Evolutionary conservation across 108 stramenopile genomes (phyloP).

Genomic region (Craspedostauros australis): DNA sequence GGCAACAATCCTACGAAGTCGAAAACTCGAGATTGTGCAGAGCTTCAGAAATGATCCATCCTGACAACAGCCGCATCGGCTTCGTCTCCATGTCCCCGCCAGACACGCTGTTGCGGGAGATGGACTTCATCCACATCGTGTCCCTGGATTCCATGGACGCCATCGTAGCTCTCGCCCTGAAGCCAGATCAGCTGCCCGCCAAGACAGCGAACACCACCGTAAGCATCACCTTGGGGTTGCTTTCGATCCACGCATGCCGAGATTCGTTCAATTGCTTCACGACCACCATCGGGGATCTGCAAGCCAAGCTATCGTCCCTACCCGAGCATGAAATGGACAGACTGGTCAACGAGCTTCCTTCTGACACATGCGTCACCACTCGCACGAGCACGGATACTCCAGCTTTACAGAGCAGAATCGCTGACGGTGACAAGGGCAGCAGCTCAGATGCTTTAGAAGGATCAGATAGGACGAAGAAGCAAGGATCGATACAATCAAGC

Average conservation of each 20-base stretch:
- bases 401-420: not conserved
- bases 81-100: slow-evolving; percentile 15
- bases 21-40: slow-evolving; percentile 53
- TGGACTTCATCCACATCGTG: slow-evolving; percentile 56
- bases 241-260: slow-evolving; percentile 54
- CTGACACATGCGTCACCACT: not conserved
- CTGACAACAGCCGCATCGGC: not conserved
- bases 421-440: not conserved
- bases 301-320: slow-evolving; percentile 39
- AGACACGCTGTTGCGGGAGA: slow-evolving; percentile 39
- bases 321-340: slow-evolving; percentile 37
- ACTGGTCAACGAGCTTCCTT: not conserved
- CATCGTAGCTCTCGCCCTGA: slow-evolving; percentile 21
- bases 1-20: slow-evolving; percentile 35
- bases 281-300: slow-evolving; percentile 52
- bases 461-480: not conserved
- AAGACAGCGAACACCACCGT: slow-evolving; percentile 36
- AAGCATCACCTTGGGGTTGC: slow-evolving; percentile 42
- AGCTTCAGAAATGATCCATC: slow-evolving; percentile 9
- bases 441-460: not conserved
- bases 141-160: slow-evolving; percentile 57
- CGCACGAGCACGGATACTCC: not conserved
- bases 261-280: slow-evolving; percentile 78
- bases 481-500: not conserved
- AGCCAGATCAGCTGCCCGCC: too few species aligned